A percentile compares a stretch with the other conserved stretches of the same genome.
Evolutionary conservation across 768 basidiomycete genomes (phyloP).

Genomic region (Pulveroboletus ravenelii): DNA sequence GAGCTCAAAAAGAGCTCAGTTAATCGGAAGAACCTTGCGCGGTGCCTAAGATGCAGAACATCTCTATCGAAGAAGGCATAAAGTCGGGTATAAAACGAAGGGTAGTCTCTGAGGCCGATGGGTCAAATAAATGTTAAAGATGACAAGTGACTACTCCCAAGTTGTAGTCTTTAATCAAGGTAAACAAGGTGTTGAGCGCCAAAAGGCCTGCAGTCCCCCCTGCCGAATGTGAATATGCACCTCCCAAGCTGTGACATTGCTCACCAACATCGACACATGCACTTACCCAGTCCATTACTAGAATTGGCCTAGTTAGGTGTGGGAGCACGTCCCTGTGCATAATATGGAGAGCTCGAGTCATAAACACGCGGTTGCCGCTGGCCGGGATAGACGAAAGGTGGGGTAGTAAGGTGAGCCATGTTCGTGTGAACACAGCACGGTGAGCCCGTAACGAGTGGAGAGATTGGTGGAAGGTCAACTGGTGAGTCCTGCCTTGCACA

Average conservation of each 20-base stretch:
- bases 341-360: constrained; percentile 61
- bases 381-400: constrained; percentile 41
- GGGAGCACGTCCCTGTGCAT: constrained; percentile 84
- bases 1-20: constrained; percentile 89
- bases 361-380: constrained; percentile 33
- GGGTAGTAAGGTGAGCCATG: constrained; percentile 75
- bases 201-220: constrained; percentile 84
- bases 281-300: constrained; percentile 91
- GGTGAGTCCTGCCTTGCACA: constrained; percentile 46
- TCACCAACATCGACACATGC: constrained; percentile 77
- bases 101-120: constrained; percentile 70
- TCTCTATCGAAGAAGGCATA: constrained; percentile 87
- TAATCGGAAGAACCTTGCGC: constrained; percentile 92
- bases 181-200: constrained; percentile 87
- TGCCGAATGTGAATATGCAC: constrained; percentile 23
- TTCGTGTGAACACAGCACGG: constrained; percentile 70
- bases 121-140: not conserved
- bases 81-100: constrained; percentile 88
- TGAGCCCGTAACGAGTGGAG: constrained; percentile 75
- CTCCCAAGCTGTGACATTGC: constrained; percentile 16
- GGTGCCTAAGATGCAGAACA: constrained; percentile 85
- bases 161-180: constrained; percentile 89
- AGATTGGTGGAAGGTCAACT: constrained; percentile 70
- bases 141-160: constrained; percentile 51
- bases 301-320: constrained; percentile 68